Conservation (phyloP, 352 stramenopile species). For the Globisporangium alternatum region DNA sequence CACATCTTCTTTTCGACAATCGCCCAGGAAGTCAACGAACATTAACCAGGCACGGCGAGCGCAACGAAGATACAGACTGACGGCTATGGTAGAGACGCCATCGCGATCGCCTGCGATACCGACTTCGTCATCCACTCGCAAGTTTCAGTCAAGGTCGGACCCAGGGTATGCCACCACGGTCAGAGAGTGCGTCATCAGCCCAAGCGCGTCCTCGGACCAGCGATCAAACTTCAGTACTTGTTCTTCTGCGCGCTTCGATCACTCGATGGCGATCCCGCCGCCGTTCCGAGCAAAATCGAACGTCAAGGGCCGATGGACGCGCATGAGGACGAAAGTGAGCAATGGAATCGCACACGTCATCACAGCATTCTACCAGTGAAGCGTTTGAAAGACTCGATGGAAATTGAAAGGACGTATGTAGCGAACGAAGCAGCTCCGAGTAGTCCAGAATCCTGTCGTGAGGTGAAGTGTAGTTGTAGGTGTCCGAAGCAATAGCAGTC, state of each 20-base stretch:
- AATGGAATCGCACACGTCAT: not conserved
- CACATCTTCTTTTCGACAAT: not conserved
- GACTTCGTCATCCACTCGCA: not conserved
- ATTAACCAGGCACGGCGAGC: not conserved
- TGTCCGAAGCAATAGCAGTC: no score
- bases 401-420: no score
- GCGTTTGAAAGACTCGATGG: no score
- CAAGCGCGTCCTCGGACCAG: constrained; percentile 1
- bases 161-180: not conserved
- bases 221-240: constrained; percentile 2
- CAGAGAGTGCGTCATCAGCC: not conserved
- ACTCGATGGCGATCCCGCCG: constrained; percentile 1
- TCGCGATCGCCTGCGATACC: not conserved
- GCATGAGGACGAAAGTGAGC: constrained; percentile 4
- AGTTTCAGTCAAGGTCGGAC: not conserved
- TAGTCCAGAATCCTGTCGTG: no score
- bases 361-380: constrained; percentile 6
- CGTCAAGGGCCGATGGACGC: constrained; percentile 13
- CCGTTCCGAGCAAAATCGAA: constrained; percentile 15
- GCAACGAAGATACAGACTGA: not conserved
- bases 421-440: not conserved
- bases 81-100: not conserved
- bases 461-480: no score
- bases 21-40: not conserved
- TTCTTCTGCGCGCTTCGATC: constrained; percentile 3